Conservation (phyloP, 805 yeast species). For the Candida sonorensis region DNA sequence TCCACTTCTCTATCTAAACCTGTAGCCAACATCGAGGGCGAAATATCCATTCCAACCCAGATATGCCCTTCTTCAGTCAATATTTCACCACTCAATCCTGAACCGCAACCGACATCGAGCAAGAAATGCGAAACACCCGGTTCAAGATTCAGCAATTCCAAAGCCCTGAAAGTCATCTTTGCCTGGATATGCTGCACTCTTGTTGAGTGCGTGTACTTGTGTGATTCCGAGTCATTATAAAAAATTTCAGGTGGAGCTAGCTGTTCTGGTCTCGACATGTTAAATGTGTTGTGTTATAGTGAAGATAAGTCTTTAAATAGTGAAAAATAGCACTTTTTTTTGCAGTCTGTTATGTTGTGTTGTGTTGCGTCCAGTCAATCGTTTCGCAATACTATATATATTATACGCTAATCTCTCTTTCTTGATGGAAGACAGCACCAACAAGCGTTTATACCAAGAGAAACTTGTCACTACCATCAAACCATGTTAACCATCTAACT, state of each 20-base stretch:
- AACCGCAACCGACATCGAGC: constrained; percentile 94
- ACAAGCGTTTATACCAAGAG: too few relatives aligned
- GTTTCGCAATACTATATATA: too few relatives aligned
- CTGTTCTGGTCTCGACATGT: constrained; percentile 93
- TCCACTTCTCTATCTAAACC: constrained; percentile 89
- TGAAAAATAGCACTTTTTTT: too few relatives aligned
- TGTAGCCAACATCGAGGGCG: constrained; percentile 93
- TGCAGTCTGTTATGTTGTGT: too few relatives aligned
- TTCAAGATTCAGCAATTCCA: constrained; percentile 77
- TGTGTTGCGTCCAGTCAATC: too few relatives aligned
- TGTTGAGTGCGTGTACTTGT: constrained; percentile 84
- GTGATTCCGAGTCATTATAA: constrained; percentile 85
- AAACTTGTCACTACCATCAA: too few relatives aligned
- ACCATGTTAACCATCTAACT: too few relatives aligned
- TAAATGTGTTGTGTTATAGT: background rate
- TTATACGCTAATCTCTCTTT: too few relatives aligned
- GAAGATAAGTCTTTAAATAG: too few relatives aligned
- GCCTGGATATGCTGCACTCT: constrained; percentile 99
- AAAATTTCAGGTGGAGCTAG: constrained; percentile 95
- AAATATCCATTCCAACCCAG: constrained; percentile 96
- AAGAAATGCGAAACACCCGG: constrained; percentile 56
- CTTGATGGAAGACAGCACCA: too few relatives aligned
- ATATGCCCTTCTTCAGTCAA: constrained; percentile 87
- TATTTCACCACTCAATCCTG: constrained; percentile 93
- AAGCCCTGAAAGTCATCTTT: constrained; percentile 90